Conservation (phyloP, 306 rosid species). For the Medicago arabica region DNA sequence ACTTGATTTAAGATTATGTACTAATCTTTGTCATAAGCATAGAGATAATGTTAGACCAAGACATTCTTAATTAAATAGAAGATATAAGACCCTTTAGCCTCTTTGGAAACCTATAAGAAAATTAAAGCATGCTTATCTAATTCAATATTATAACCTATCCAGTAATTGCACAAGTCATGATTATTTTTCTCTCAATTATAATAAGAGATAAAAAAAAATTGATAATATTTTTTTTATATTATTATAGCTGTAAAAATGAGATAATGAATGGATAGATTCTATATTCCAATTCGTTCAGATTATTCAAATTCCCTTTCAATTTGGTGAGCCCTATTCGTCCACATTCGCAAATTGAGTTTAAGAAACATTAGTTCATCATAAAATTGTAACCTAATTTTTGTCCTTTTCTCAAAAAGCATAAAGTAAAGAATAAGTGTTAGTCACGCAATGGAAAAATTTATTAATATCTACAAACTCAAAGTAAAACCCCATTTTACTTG, state of each 20-base stretch:
- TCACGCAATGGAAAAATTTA: constrained; percentile 15
- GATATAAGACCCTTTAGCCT: constrained; percentile 9
- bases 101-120: constrained; percentile 5
- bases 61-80: constrained; percentile 9
- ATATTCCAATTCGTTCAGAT: constrained; percentile 61
- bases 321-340: constrained; percentile 58
- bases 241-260: constrained; percentile 57
- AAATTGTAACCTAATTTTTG: constrained; percentile 49
- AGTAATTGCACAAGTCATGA: not conserved
- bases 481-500: constrained; percentile 23
- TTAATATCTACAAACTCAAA: not conserved
- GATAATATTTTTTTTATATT: constrained; percentile 23
- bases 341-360: constrained; percentile 47
- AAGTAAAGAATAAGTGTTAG: constrained; percentile 41
- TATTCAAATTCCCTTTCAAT: constrained; percentile 71
- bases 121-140: constrained; percentile 12
- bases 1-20: constrained; percentile 10
- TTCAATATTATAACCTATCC: constrained; percentile 39
- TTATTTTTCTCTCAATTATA: not conserved
- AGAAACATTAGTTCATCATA: constrained; percentile 15
- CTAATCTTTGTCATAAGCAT: not conserved
- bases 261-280: constrained; percentile 56
- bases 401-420: constrained; percentile 54
- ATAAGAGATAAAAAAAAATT: not conserved
- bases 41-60: constrained; percentile 16